These are phyloP conservation scores for Rhizopus sp. DNA, from an alignment of 371 early-diverging fungal species.

Conservation along the genomic window DNA sequence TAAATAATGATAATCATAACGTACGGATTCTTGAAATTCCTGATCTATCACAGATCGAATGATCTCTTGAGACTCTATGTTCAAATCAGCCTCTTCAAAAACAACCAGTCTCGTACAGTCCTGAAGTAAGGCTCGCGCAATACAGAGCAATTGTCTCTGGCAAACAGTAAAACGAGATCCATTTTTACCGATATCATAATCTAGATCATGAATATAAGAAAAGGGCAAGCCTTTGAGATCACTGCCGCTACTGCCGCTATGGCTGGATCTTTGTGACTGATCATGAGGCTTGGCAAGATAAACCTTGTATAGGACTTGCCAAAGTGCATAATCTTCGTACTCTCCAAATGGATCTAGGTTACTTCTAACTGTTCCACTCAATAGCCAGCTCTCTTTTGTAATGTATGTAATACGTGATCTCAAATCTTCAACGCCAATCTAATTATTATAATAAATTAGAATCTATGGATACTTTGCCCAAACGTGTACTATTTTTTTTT, in stretches of 20 bases:
- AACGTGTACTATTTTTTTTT: conserved; percentile 1
- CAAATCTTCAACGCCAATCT: conserved; percentile 72
- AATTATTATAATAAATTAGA: background rate
- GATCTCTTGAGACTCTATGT: conserved; percentile 66
- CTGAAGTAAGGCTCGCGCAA: conserved; percentile 78
- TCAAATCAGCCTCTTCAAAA: conserved; percentile 78
- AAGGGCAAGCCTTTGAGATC: background rate
- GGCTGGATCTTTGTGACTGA: conserved; percentile 22
- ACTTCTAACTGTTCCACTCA: conserved; percentile 66
- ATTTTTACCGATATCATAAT: conserved; percentile 55
- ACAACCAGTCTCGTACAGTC: conserved; percentile 70
- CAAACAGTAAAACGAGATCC: conserved; percentile 78
- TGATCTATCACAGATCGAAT: conserved; percentile 82
- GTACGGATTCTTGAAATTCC: conserved; percentile 72
- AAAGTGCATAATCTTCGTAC: conserved; percentile 77
- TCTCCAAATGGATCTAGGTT: conserved; percentile 85
- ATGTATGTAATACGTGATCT: conserved; percentile 76
- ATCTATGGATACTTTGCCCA: background rate
- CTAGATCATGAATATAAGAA: conserved; percentile 50
- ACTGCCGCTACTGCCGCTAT: background rate
- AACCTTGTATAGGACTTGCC: conserved; percentile 77
- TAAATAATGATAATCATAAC: background rate
- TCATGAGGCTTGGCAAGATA: conserved; percentile 48
- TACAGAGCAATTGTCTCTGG: conserved; percentile 80
- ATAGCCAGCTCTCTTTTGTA: conserved; percentile 84